These are phyloP conservation scores for Trichoderma virens DNA, from an alignment of 495 filamentous ascomycete genomes.

Conservation along the genomic window DNA sequence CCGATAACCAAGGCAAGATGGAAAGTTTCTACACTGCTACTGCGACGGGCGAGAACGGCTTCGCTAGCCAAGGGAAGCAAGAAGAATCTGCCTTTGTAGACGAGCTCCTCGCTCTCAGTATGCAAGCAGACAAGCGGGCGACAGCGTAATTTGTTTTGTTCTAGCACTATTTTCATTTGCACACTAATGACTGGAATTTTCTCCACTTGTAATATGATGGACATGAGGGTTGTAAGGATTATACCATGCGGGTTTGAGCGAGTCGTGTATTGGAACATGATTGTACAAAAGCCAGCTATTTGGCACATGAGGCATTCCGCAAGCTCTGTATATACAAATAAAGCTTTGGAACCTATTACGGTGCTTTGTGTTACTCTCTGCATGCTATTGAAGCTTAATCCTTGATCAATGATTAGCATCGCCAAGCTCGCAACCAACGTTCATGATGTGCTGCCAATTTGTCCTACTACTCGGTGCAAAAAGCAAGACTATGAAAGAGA, in stretches of 20 bases:
- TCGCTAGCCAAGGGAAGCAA: slow-evolving; percentile 12
- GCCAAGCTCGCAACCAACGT: not conserved
- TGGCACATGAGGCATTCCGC: not conserved
- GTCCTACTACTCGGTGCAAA: not conserved
- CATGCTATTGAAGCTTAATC: not conserved
- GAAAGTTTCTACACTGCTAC: slow-evolving; percentile 12
- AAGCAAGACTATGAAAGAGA: not conserved
- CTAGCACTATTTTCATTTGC: not conserved
- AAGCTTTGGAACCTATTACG: not conserved
- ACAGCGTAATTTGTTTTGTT: not conserved
- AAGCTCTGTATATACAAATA: not conserved
- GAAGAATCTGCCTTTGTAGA: slow-evolving; percentile 8
- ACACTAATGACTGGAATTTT: not conserved
- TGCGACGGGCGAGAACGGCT: slow-evolving; percentile 10
- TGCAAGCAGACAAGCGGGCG: not conserved
- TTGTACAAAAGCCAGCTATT: not conserved
- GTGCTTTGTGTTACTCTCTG: not conserved
- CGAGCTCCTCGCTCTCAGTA: slow-evolving; percentile 1
- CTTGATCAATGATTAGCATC: not conserved
- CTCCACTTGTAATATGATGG: not conserved
- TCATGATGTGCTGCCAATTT: not conserved
- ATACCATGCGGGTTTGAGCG: not conserved
- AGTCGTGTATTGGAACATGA: not conserved
- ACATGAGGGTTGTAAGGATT: not conserved
- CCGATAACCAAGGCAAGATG: not conserved